Conservation (phyloP, 2,329 filamentous ascomycete species). For the Camptophora hylomeconis region DNA sequence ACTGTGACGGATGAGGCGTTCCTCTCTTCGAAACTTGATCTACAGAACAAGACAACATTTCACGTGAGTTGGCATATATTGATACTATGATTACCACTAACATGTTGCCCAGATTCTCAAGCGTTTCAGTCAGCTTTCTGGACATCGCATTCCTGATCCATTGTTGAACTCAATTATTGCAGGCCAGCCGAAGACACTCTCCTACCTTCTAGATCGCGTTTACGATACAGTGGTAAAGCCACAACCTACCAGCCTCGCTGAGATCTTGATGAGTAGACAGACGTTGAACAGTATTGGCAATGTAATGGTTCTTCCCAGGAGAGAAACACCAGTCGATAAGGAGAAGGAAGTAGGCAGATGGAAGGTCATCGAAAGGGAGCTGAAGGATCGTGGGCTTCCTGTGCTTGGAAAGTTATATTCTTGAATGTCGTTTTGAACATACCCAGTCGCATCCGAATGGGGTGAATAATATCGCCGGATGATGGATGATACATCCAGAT, state of each 20-base stretch:
- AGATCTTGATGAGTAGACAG: slow-evolving; percentile 38
- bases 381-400: slow-evolving; percentile 49
- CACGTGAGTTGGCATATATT: slow-evolving; percentile 9
- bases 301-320: slow-evolving; percentile 51
- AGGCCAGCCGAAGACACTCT: slow-evolving; percentile 36
- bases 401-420: slow-evolving; percentile 34
- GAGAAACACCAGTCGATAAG: slow-evolving; percentile 57
- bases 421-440: neutral
- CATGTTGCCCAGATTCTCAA: slow-evolving; percentile 53
- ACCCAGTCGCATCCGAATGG: slow-evolving; percentile 2
- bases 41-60: neutral
- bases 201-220: slow-evolving; percentile 10
- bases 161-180: slow-evolving; percentile 47
- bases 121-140: slow-evolving; percentile 68
- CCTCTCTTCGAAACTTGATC: neutral
- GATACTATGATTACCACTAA: slow-evolving; percentile 8
- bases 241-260: slow-evolving; percentile 44
- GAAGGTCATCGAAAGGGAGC: slow-evolving; percentile 65
- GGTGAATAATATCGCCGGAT: slow-evolving; percentile 2
- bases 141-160: slow-evolving; percentile 59
- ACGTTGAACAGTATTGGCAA: slow-evolving; percentile 49
- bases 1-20: slow-evolving; percentile 1
- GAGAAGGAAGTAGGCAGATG: slow-evolving; percentile 61
- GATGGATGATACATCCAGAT: no score
- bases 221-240: no score